Evolutionary conservation across 139 green algal genomes (phyloP), one percentile per base, ranked within the genome.

Genomic region (Chlorella sp.): DNA sequence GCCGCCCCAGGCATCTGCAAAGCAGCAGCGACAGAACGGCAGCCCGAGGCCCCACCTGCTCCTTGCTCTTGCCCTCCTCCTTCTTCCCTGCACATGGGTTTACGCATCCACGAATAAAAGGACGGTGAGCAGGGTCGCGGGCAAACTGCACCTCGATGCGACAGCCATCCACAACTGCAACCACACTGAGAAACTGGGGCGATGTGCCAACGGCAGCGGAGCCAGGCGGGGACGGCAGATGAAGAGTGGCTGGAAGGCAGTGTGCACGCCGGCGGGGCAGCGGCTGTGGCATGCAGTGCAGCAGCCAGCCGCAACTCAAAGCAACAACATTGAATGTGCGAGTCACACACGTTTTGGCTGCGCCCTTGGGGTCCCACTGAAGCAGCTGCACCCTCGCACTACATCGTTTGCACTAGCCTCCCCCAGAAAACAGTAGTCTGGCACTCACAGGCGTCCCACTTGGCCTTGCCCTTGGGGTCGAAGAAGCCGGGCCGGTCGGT

Each of bases 361-460:
- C n/a, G n/a, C n/a, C n/a, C n/a, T n/a, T n/a, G n/a, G n/a, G n/a
- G n/a, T n/a, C n/a, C n/a, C n/a, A n/a, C n/a, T n/a, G n/a, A n/a
- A n/a, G 8, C 22, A 48, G 70, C 38, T 73, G 70, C 13, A n/a
- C n/a, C n/a, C n/a, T n/a, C n/a, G n/a, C n/a, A n/a, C n/a, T n/a
- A n/a, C n/a, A n/a, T n/a, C n/a, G n/a, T n/a, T 36, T 17, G 22
- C 74, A 80, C 13, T 8, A 5, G 30, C 92, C 93, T 13, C 60
- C n/a, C 60, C 19, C 2, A 11, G 60, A 36, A n/a, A 68, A 43
- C 19, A 30, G 51, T 28, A 81, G 96, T 96, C 64, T 92, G 89
- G 41, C 64, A 86, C 54, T 91, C 88, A 93, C 94, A 97, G 1
- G 92, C 89, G 54, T 90, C 89, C 94, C 94, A 96, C 89, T 96